phyloP scores from a whole-genome alignment of 352 stramenopile species.

The Ophiocytium majus region DNA sequence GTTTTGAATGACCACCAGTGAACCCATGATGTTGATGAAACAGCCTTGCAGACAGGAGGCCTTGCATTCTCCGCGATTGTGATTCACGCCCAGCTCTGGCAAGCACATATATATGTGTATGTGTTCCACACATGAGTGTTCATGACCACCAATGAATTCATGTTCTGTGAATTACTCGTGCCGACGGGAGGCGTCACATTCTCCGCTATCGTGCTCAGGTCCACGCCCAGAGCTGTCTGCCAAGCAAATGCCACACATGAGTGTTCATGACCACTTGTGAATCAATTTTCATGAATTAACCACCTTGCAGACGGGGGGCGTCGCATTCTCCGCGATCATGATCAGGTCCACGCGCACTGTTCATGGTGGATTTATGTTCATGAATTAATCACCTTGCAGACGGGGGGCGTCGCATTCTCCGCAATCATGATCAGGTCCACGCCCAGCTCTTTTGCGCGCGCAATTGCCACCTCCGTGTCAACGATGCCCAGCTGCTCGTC shows the following conservation, averaged over 20 bases:
- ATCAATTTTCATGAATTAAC: too few species aligned
- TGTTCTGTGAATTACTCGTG: too few species aligned
- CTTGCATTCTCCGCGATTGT: conserved; percentile 68
- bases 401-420: conserved; percentile 65
- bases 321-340: conserved; percentile 67
- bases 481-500: conserved; percentile 72
- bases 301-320: conserved; percentile 68
- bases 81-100: conserved; percentile 68
- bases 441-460: conserved; percentile 66
- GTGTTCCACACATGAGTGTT: too few species aligned
- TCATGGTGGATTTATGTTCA: too few species aligned
- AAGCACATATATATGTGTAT: too few species aligned
- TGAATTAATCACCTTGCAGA: conserved; percentile 66
- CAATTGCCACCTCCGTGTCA: conserved; percentile 65
- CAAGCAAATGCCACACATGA: conserved; percentile 70
- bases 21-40: too few species aligned
- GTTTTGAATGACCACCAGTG: too few species aligned
- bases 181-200: conserved; percentile 67
- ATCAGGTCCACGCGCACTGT: conserved; percentile 68
- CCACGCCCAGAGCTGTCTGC: conserved; percentile 64
- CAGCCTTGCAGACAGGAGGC: conserved; percentile 66
- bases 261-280: too few species aligned
- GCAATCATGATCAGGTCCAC: conserved; percentile 71
- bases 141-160: too few species aligned
- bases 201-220: conserved; percentile 71